phyloP scores from a whole-genome alignment of 2,329 filamentous ascomycete species.

The Botrytis deweyae region DNA sequence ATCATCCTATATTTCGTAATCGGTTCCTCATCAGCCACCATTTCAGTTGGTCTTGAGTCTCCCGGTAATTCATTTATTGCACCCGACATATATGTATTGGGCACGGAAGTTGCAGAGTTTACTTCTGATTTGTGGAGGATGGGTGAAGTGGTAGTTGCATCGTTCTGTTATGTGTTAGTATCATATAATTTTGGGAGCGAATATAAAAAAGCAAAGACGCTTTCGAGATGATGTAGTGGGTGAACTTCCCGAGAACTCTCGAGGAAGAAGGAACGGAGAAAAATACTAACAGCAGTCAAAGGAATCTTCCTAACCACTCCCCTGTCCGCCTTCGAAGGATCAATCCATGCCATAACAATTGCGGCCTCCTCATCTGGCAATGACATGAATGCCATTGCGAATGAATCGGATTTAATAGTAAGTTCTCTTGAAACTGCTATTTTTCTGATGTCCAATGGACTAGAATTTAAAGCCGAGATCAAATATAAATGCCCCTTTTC shows the following conservation, averaged over 20 bases:
- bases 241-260: neutral
- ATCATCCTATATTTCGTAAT: constrained; percentile 20
- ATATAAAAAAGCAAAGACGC: neutral
- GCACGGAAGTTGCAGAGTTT: neutral
- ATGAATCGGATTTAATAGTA: constrained; percentile 42
- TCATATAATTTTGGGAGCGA: neutral
- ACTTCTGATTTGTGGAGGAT: constrained; percentile 15
- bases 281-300: constrained; percentile 16
- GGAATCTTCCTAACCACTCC: constrained; percentile 41
- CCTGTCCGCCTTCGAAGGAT: constrained; percentile 37
- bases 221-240: neutral
- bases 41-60: constrained; percentile 9
- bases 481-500: constrained; percentile 45
- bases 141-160: neutral
- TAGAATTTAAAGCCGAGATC: constrained; percentile 43
- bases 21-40: constrained; percentile 19
- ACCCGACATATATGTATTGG: constrained; percentile 1
- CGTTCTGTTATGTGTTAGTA: neutral
- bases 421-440: constrained; percentile 42
- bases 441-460: constrained; percentile 41
- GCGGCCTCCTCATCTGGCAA: constrained; percentile 41
- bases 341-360: constrained; percentile 45
- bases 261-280: neutral
- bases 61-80: constrained; percentile 14
- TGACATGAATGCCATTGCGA: constrained; percentile 43